phyloP scores from a whole-genome alignment of 768 basidiomycete genomes.

The Russula olivacea region DNA sequence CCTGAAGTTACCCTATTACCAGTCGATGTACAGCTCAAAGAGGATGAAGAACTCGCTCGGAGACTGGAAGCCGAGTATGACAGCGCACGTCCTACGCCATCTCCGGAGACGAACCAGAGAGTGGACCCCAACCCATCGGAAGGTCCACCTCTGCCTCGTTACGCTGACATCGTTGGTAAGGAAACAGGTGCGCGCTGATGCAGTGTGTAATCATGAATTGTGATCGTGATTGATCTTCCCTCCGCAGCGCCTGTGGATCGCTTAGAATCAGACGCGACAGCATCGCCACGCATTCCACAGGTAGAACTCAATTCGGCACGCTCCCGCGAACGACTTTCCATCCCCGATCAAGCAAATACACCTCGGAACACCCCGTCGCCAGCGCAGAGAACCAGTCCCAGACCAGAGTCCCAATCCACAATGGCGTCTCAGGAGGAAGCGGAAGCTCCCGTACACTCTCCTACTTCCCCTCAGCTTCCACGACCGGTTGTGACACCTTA shows the following conservation, averaged over 20 bases:
- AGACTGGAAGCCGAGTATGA: constrained; percentile 38
- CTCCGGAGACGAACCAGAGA: neutral
- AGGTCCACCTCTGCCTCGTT: neutral
- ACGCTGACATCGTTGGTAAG: neutral
- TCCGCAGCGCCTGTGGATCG: neutral
- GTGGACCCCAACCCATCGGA: neutral
- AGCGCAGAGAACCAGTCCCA: constrained; percentile 7
- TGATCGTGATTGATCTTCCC: neutral
- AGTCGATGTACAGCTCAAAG: constrained; percentile 24
- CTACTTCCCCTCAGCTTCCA: neutral
- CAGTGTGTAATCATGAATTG: neutral
- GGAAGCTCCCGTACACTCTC: neutral
- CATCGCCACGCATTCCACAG: neutral
- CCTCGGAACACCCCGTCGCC: constrained; percentile 1
- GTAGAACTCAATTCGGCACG: neutral
- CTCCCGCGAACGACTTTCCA: neutral
- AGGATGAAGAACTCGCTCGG: constrained; percentile 44
- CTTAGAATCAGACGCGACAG: neutral
- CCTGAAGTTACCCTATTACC: neutral
- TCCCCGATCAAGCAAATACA: neutral
- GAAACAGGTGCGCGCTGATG: neutral
- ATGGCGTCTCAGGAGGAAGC: constrained; percentile 10
- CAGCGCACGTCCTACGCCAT: constrained; percentile 18
- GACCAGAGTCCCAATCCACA: neutral
- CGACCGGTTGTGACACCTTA: constrained; percentile 15